phyloP scores from a whole-genome alignment of 1,139 yeast species.

The Lizanozyma gosingica region DNA sequence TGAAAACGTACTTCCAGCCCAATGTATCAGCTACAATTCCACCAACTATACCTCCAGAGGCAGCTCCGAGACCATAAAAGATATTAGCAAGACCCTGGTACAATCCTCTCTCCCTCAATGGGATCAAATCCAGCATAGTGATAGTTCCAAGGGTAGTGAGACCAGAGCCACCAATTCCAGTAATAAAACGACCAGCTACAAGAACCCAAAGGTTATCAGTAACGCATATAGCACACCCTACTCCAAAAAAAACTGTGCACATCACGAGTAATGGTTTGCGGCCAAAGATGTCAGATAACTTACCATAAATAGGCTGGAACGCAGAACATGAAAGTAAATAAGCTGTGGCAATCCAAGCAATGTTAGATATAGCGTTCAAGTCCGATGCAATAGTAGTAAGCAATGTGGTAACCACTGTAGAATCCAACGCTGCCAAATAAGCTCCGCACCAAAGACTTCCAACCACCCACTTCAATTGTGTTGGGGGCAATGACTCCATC shows the following conservation, averaged over 20 bases:
- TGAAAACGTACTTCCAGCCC: constrained; percentile 70
- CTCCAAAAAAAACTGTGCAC: constrained; percentile 27
- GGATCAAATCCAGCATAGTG: constrained; percentile 43
- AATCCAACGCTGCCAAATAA: background rate
- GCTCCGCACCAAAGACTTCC: background rate
- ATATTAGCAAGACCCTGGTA: constrained; percentile 46
- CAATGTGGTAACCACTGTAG: background rate
- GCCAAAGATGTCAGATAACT: constrained; percentile 79
- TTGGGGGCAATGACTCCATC: background rate
- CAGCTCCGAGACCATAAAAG: constrained; percentile 42
- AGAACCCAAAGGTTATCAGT: constrained; percentile 36
- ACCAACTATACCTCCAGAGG: constrained; percentile 51
- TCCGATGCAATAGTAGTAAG: constrained; percentile 19
- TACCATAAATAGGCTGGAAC: constrained; percentile 70
- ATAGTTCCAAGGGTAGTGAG: constrained; percentile 43
- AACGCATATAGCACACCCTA: constrained; percentile 34
- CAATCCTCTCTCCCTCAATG: constrained; percentile 43
- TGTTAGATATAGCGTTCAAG: constrained; percentile 13
- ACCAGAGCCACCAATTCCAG: constrained; percentile 55
- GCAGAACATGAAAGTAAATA: constrained; percentile 35
- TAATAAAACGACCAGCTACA: constrained; percentile 48
- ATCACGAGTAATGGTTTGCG: constrained; percentile 40
- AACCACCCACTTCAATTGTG: background rate
- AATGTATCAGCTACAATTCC: constrained; percentile 61
- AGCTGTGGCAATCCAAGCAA: constrained; percentile 17